These are phyloP conservation scores for Cicer cuneatum DNA, from an alignment of 306 rosid genomes.

Conservation along the genomic window DNA sequence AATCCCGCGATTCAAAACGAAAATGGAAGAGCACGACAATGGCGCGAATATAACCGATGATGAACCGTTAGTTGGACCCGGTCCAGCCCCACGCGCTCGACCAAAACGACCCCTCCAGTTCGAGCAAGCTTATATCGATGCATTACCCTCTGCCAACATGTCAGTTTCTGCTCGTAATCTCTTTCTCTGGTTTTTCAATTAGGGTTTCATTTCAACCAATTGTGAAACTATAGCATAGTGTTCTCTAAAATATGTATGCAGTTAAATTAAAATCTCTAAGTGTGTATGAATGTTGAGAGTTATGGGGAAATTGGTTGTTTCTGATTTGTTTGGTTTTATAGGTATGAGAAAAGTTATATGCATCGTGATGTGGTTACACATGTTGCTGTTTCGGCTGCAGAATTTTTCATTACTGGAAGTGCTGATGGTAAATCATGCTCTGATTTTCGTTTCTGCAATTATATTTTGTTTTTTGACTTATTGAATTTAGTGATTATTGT, in stretches of 20 bases:
- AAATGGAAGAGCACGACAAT: conserved; percentile 53
- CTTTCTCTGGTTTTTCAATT: conserved; percentile 29
- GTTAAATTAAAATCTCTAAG: not conserved
- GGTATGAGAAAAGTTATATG: conserved; percentile 99
- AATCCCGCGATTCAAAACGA: not conserved
- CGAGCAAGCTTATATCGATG: conserved; percentile 91
- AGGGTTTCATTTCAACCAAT: conserved; percentile 32
- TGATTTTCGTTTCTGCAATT: conserved; percentile 7
- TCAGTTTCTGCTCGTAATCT: conserved; percentile 33
- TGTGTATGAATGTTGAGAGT: not conserved
- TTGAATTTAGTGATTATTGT: not conserved
- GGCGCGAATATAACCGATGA: conserved; percentile 54
- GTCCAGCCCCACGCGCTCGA: conserved; percentile 80
- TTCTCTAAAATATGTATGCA: not conserved
- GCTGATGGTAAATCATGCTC: conserved; percentile 65
- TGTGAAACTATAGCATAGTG: not conserved
- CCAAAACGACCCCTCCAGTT: conserved; percentile 95
- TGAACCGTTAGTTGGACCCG: conserved; percentile 71
- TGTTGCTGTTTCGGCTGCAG: conserved; percentile 90
- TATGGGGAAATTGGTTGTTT: not conserved
- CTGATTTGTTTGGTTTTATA: conserved; percentile 38
- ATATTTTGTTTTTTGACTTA: not conserved
- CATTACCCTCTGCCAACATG: conserved; percentile 92
- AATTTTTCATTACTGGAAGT: conserved; percentile 92
- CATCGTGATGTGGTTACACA: conserved; percentile 96